Evolutionary conservation across 805 yeast species (phyloP).

Genomic region (Candida ovalis): DNA sequence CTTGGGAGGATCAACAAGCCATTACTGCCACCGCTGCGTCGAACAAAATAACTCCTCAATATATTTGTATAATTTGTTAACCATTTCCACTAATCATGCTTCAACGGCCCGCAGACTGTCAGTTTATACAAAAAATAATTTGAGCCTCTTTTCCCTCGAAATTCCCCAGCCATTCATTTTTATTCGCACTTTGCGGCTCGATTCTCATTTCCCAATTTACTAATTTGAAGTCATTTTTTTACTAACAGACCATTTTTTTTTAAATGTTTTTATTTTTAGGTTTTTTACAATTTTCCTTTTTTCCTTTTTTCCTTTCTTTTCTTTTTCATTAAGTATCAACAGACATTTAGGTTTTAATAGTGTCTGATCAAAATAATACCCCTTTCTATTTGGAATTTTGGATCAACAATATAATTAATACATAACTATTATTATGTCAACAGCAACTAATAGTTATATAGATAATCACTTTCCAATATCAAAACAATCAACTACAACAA

Average conservation of each 20-base stretch:
- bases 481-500: constrained; percentile 1
- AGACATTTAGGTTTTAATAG: no score
- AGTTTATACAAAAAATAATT: no score
- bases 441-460: neutral
- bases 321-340: neutral
- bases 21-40: no score
- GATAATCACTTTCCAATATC: neutral
- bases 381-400: neutral
- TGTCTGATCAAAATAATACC: no score
- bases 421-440: constrained; percentile 1
- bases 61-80: no score
- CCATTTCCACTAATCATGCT: no score
- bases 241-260: neutral
- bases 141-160: neutral
- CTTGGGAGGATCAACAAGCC: no score
- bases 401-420: neutral
- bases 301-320: neutral
- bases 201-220: neutral
- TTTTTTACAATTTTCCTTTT: neutral
- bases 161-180: neutral
- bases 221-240: neutral
- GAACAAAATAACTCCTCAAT: no score
- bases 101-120: no score
- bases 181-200: neutral
- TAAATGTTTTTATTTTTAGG: no score